Evolutionary conservation across 345 rosid genomes (phyloP), one percentile per base, ranked within the genome.

Genomic region (Microcos paniculata): DNA sequence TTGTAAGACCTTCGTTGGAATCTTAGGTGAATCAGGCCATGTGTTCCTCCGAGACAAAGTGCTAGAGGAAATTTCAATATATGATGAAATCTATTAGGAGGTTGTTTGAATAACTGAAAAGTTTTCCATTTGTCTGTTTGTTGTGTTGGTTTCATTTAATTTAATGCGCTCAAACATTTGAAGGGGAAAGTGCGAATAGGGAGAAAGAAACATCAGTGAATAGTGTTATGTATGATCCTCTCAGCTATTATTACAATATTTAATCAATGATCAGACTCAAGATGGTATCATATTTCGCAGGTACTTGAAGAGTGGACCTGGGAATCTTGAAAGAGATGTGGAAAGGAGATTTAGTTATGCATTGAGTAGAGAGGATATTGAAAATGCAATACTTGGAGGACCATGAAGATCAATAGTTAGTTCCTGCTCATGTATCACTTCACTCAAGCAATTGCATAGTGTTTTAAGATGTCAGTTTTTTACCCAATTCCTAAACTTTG

Each of bases 271-370:
- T 52, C 66, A 35, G 16, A 31, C 77, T 79, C 12, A 76, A 42
- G 68, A 49, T 42, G 52, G 28, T 70, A 14, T 71, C 30, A 33
- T 77, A 19, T 70, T 43, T 52, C 48, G 74, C 94, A 96, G 98
- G 90, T 93, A 96, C 85, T 77, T 90, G 84, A 96, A 87, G 88
- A 91, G 80, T 75, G 98, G 98, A n/a, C 94, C 97, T 12, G 98
- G 96, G 12, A 89, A 78, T 83, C 93, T 95, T 3, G 97, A 96
- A 73, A 93, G 91, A 74, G 99, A 95, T 55, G 79, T 95, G 70
- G 99, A 93, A 80, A 91, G 99, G 80, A 90, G 98, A 84, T 96
- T 94, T 86, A 94, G 97, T 57, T 92, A 94, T 73, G 97, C 98
- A 26, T 81, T 94, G 83, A 94, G 97, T 70, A 88, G 98, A 82